Conservation (phyloP, 176 grass and related monocot genomes). For the Paspalum vaginatum region DNA sequence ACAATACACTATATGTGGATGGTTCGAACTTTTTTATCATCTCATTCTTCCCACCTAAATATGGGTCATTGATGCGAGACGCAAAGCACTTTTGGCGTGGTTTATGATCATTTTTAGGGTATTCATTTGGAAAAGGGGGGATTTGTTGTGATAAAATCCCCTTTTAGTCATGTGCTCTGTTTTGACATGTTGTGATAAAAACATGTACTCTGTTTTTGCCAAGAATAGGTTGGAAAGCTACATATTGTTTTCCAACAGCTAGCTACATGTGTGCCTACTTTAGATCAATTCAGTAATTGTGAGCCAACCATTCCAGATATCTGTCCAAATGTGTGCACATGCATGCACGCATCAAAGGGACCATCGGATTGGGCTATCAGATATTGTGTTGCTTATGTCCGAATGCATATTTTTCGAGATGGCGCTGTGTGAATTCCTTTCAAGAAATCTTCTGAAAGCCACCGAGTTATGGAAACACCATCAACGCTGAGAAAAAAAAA, state of each 20-base stretch:
- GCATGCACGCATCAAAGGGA: neutral
- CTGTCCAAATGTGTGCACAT: neutral
- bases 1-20: neutral
- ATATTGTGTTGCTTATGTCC: no score
- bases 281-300: neutral
- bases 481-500: neutral
- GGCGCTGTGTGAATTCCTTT: slow-evolving; percentile 3
- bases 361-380: neutral
- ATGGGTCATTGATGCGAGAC: neutral
- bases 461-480: neutral
- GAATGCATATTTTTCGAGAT: neutral
- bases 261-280: neutral
- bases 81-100: neutral
- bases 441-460: neutral
- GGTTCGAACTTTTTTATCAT: neutral
- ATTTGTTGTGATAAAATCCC: neutral
- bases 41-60: neutral
- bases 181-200: no score
- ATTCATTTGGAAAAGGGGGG: neutral
- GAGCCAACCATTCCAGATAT: neutral
- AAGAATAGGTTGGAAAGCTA: neutral
- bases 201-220: neutral
- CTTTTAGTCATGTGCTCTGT: no score
- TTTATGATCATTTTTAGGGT: neutral
- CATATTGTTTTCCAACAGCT: neutral